These are phyloP conservation scores for Bertia moriformis DNA, from an alignment of 2,329 filamentous ascomycete species.

Conservation along the genomic window DNA sequence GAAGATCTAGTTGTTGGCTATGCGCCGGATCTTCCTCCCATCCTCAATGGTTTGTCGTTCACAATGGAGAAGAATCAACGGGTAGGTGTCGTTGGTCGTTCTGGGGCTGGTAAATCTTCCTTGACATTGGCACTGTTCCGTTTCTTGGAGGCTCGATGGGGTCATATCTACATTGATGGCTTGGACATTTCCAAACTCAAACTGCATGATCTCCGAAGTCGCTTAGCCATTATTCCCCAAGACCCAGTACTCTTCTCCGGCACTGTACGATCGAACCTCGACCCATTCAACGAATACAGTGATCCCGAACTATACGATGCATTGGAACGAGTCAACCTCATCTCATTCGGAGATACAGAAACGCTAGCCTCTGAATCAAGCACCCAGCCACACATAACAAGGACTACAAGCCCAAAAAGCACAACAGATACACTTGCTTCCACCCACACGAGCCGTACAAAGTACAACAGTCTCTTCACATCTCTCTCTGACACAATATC, in stretches of 20 bases:
- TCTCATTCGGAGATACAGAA: conserved; percentile 23
- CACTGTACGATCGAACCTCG: conserved; percentile 47
- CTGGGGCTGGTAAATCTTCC: conserved; percentile 50
- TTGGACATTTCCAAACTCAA: conserved; percentile 41
- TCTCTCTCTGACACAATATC: conserved; percentile 13
- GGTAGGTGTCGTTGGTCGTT: conserved; percentile 50
- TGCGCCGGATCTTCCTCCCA: conserved; percentile 17
- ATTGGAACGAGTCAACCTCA: conserved; percentile 43
- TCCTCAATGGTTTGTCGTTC: conserved; percentile 21
- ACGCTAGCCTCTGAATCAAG: conserved; percentile 2
- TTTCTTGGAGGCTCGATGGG: conserved; percentile 28
- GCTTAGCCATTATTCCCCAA: conserved; percentile 52
- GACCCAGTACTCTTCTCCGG: conserved; percentile 54
- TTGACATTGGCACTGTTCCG: conserved; percentile 55
- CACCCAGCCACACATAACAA: background rate
- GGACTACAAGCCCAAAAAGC: background rate
- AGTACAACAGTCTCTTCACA: background rate
- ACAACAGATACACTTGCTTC: background rate
- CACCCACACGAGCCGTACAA: background rate
- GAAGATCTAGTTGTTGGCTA: conserved; percentile 21
- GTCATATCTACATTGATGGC: conserved; percentile 27
- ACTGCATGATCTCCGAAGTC: conserved; percentile 42
- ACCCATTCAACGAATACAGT: conserved; percentile 44
- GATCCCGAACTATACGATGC: conserved; percentile 47
- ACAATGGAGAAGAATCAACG: conserved; percentile 33